Evolutionary conservation across 139 green algal genomes (phyloP), one percentile per base, ranked within the genome.

Genomic region (Chlorella vulgaris): DNA sequence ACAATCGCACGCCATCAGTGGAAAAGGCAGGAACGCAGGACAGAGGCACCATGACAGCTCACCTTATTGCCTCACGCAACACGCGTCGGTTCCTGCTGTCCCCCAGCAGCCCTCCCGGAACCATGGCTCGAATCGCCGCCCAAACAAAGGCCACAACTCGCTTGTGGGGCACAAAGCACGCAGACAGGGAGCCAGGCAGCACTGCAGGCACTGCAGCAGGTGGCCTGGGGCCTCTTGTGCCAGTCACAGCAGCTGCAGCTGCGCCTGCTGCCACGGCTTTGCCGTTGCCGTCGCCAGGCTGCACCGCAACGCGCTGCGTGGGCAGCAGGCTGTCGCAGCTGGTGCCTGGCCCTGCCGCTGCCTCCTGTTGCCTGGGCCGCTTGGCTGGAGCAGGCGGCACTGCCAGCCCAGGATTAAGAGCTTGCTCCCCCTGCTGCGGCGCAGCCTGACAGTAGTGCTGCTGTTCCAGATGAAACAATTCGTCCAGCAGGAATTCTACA

Each of bases 71-170:
- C 1, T 24, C 26, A 1, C 84, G 88, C 62, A 96, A 76, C 33
- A 39, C n/a, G 2, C 83, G 69, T 18, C 74, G 85, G 39, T 83
- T 91, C 73, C 69, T 79, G 2, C 13, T 43, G 60, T 82, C 78
- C 4, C 93, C 92, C 40, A 97, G 87, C 69, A 97, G 63, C 31
- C 35, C 69, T 22, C 73, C 35, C 2, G 91, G 93, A 39, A 94
- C 78, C 4, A 96, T 53, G 42, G 70, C 69, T 0, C 86, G 75
- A 22, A 96, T 26, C 10, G 89, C 87, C 5, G 86, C 85, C 94
- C 91, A 97, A 58, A 95, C 42, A 81, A 95, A 96, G 1, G 80
- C 69, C 13, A 81, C 62, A 29, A 97, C 94, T 8, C 76, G 69
- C 4, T 24, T 36, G 67, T 89, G 79, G 4, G 89, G 85, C 26